A percentile compares a stretch with the other conserved stretches of the same genome.
phyloP scores from a whole-genome alignment of 495 filamentous ascomycete genomes.

The Trypethelium eluteriae region DNA sequence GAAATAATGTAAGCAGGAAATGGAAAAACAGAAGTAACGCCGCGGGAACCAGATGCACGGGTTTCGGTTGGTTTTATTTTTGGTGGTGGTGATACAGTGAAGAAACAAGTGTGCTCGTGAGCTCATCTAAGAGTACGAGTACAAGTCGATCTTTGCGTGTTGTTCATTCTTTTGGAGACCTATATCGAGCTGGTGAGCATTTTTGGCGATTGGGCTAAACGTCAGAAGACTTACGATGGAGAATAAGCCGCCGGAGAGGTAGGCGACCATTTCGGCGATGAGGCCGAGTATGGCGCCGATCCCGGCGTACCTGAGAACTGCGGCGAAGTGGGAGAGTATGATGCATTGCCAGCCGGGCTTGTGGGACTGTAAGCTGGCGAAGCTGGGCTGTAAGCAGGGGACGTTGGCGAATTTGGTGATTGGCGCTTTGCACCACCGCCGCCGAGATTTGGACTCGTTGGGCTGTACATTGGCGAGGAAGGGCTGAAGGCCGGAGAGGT shows the following conservation, averaged over 20 bases:
- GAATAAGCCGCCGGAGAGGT: constrained; percentile 27
- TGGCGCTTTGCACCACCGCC: constrained; percentile 21
- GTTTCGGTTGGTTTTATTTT: not conserved
- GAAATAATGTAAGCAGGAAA: not conserved
- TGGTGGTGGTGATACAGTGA: constrained; percentile 5
- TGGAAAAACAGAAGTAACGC: not conserved
- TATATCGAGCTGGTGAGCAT: not conserved
- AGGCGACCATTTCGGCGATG: constrained; percentile 52
- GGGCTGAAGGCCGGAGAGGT: constrained; percentile 59
- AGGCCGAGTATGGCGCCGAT: constrained; percentile 38
- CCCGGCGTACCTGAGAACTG: constrained; percentile 38
- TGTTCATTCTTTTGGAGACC: constrained; percentile 17
- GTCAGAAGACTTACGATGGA: constrained; percentile 28
- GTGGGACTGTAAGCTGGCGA: constrained; percentile 54
- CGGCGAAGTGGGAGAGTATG: constrained; percentile 64
- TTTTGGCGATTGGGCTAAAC: not conserved
- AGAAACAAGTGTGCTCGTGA: constrained; percentile 16
- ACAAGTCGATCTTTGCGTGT: not conserved
- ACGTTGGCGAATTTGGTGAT: constrained; percentile 70
- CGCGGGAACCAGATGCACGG: not conserved
- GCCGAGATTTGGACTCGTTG: constrained; percentile 29
- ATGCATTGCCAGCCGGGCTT: constrained; percentile 34
- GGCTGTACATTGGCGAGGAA: constrained; percentile 43
- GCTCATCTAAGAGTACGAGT: constrained; percentile 26
- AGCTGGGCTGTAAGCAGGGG: constrained; percentile 54